Conservation (phyloP, 345 rosid genomes). For the Ceriops decandra region DNA sequence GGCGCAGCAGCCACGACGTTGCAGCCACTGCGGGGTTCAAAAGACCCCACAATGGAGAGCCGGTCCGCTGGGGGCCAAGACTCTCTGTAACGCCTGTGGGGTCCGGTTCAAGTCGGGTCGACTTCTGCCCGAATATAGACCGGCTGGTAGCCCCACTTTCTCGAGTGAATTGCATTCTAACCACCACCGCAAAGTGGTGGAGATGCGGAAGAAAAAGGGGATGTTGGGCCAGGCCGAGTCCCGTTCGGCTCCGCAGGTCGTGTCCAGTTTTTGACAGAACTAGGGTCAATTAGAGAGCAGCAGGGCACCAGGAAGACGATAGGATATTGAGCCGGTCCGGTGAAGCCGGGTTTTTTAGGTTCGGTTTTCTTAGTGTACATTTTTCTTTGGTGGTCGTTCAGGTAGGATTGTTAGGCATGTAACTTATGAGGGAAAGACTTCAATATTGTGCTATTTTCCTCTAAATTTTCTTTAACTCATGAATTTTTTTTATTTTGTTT, state of each 20-base stretch:
- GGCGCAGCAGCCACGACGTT: constrained; percentile 44
- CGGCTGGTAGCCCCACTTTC: constrained; percentile 90
- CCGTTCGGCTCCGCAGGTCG: constrained; percentile 28
- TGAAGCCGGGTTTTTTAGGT: constrained; percentile 9
- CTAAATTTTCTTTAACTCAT: background rate
- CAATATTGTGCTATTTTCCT: constrained; percentile 2
- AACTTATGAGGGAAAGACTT: constrained; percentile 31
- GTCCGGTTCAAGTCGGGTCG: constrained; percentile 91
- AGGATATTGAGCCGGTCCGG: constrained; percentile 11
- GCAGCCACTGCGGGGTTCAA: constrained; percentile 90
- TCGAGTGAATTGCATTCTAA: constrained; percentile 74
- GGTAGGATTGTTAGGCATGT: constrained; percentile 36
- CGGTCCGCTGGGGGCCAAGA: constrained; percentile 87
- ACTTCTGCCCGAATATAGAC: constrained; percentile 81
- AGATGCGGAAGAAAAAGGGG: constrained; percentile 68
- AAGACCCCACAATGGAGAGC: constrained; percentile 96
- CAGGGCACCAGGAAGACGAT: constrained; percentile 9
- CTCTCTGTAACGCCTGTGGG: constrained; percentile 90
- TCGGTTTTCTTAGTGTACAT: constrained; percentile 24
- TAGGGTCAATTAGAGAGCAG: background rate
- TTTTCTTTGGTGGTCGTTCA: constrained; percentile 27
- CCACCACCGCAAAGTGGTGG: constrained; percentile 83
- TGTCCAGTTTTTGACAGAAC: constrained; percentile 53
- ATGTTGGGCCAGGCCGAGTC: constrained; percentile 25
- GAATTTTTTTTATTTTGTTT: background rate